These are phyloP conservation scores for Fusarium dlaminii DNA, from an alignment of 2,329 filamentous ascomycete genomes.

Conservation along the genomic window DNA sequence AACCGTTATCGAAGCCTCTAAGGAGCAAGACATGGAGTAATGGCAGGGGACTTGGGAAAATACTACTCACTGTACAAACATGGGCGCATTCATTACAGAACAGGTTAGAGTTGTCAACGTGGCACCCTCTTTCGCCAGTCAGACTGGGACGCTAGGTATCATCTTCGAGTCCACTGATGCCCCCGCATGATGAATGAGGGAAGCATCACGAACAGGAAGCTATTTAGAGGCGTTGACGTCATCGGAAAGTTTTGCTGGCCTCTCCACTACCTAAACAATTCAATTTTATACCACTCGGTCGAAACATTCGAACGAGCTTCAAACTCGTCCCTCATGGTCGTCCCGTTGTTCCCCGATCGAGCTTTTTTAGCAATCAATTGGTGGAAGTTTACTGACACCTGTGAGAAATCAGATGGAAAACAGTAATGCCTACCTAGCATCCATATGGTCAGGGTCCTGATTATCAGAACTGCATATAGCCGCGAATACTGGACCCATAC, in stretches of 20 bases:
- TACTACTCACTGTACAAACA: not conserved
- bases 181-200: constrained; percentile 6
- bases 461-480: constrained; percentile 16
- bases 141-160: constrained; percentile 24
- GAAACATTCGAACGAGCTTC: not conserved
- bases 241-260: constrained; percentile 4
- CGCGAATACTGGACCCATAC: constrained; percentile 21
- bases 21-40: constrained; percentile 14
- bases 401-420: not conserved
- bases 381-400: constrained; percentile 24
- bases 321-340: not conserved
- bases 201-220: constrained; percentile 21
- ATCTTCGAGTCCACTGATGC: constrained; percentile 25
- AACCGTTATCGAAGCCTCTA: constrained; percentile 22
- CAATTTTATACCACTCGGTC: not conserved
- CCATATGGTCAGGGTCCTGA: constrained; percentile 18
- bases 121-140: constrained; percentile 33
- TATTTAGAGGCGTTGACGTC: constrained; percentile 39
- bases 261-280: not conserved
- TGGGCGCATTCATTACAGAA: constrained; percentile 2
- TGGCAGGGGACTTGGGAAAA: constrained; percentile 10
- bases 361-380: constrained; percentile 8
- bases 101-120: constrained; percentile 37
- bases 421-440: not conserved
- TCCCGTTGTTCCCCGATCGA: not conserved